A percentile compares a stretch with the other conserved stretches of the same genome.
Evolutionary conservation across 192 early-diverging fungal genomes (phyloP).

Genomic region (Backusella liffmaniae): DNA sequence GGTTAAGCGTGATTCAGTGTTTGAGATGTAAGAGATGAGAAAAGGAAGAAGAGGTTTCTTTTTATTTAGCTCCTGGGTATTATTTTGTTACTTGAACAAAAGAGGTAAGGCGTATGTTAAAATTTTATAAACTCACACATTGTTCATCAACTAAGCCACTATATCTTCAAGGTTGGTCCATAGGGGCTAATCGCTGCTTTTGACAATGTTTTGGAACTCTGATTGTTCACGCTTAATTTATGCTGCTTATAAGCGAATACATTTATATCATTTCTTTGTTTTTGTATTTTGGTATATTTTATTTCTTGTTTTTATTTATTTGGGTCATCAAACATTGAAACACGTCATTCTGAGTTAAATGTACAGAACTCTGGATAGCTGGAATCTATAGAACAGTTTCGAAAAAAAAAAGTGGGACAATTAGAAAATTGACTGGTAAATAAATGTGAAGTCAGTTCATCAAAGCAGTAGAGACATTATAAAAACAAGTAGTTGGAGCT

Average conservation of each 20-base stretch:
- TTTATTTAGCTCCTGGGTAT: neutral
- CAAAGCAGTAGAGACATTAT: neutral
- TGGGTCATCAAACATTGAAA: neutral
- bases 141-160: neutral
- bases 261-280: neutral
- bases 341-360: neutral
- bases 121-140: neutral
- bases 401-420: neutral
- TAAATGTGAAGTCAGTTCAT: neutral
- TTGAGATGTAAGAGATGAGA: conserved; percentile 2
- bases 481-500: neutral
- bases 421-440: neutral
- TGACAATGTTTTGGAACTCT: neutral
- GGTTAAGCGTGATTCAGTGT: neutral
- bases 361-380: neutral
- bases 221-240: neutral
- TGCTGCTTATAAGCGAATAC: neutral
- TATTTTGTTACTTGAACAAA: too few relatives aligned
- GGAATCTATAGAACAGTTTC: neutral
- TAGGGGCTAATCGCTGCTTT: neutral
- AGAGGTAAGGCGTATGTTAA: neutral
- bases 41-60: conserved; percentile 7
- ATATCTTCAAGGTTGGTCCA: neutral
- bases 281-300: neutral
- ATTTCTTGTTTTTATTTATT: neutral